Base-by-base conservation (phyloP, 495 filamentous ascomycete species). In the Penicillium lividum region DNA sequence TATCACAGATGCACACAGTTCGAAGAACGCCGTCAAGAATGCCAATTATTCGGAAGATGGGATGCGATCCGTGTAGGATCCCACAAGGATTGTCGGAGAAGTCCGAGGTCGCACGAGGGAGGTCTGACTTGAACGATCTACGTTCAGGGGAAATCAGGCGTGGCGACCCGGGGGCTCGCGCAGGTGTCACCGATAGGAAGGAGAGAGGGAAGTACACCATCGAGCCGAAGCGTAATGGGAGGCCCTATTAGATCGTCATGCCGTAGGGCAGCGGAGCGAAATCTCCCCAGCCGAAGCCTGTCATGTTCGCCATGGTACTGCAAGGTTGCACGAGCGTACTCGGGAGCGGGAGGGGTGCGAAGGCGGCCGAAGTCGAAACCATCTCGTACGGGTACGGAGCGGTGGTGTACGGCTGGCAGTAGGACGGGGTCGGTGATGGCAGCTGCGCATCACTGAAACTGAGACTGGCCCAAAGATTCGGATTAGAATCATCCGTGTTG, bases 321-420 rank as follows among this genome's bases (percentile, higher is more conserved):
- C 94, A 98, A 10, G 28, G 53, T 55, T 53, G 83, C 58, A 89
- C 83, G 50, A 98, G 82, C 84, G 91, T 89, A 77, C 94, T 98
- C 18, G 94, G 93, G 33, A 98, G 81, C 47, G 93, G 91, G 25
- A 97, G 85, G 13, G 84, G 75, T 33, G 91, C 86, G 61, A 96
- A 72, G 27, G 78, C 69, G 16, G 82, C 79, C 28, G 77, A 72
- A 18, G 81, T 86, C 55, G 87, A 84, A 40, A 90, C 82, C 60
- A 84, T 82, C 69, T 81, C 88, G 73, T 82, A 87, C 64, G 89
- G 74, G 77, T 86, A 90, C 61, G 79, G 84, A 18, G 87, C 82
- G 28, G 91, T 84, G 46, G 88, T 86, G 71, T 82, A 90, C 22
- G 91, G 88, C 69, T 90, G 88, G 69, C 86, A 93, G 80, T 85